Evolutionary conservation across 2,329 filamentous ascomycete genomes (phyloP).

Genomic region (Penicillium capsulatum): DNA sequence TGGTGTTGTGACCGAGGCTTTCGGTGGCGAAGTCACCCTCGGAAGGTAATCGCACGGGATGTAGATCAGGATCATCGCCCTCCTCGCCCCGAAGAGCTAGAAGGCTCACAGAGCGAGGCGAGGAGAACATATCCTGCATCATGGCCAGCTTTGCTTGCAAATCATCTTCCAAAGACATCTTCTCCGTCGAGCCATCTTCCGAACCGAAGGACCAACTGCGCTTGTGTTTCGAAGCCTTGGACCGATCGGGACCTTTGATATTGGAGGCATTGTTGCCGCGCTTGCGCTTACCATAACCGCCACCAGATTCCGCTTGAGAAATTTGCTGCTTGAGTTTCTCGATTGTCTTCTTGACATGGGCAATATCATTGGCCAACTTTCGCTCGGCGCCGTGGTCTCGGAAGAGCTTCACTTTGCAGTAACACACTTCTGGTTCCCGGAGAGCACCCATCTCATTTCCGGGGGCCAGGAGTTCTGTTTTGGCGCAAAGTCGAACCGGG

Average conservation of each 20-base stretch:
- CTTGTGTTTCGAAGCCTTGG: constrained; percentile 82
- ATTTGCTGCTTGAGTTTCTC: constrained; percentile 96
- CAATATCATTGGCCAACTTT: constrained; percentile 89
- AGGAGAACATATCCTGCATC: constrained; percentile 48
- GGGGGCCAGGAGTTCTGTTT: constrained; percentile 66
- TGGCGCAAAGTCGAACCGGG: constrained; percentile 85
- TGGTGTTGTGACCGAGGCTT: constrained; percentile 25
- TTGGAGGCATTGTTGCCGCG: constrained; percentile 51
- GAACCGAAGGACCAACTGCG: constrained; percentile 95
- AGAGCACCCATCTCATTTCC: constrained; percentile 41
- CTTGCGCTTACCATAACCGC: constrained; percentile 59
- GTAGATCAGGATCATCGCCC: constrained; percentile 45
- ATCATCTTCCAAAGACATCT: constrained; percentile 41
- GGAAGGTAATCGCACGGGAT: constrained; percentile 38
- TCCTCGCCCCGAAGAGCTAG: constrained; percentile 43
- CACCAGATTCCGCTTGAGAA: constrained; percentile 62
- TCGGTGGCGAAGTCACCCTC: constrained; percentile 33
- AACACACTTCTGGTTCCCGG: constrained; percentile 69
- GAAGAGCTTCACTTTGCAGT: constrained; percentile 96
- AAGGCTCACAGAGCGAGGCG: constrained; percentile 41
- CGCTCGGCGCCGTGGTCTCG: constrained; percentile 92
- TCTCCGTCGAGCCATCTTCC: constrained; percentile 43
- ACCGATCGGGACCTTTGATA: constrained; percentile 51
- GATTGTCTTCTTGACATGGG: constrained; percentile 93
- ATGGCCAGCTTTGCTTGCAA: constrained; percentile 42